Base-by-base conservation (phyloP, 805 yeast species). In the Pichia insulana region DNA sequence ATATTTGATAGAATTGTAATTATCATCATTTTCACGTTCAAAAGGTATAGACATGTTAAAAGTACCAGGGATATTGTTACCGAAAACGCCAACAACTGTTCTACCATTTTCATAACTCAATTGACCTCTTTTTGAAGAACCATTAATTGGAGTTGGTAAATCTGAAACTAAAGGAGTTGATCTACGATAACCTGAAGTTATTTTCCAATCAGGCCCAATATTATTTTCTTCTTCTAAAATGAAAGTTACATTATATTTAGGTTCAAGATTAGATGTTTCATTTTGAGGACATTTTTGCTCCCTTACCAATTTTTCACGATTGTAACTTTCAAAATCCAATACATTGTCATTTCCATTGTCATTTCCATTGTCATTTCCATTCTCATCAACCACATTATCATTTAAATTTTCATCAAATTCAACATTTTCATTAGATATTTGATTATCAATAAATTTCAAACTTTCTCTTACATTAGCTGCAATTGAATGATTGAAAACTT, bases 401-500 rank as follows among this genome's bases (percentile, higher is more conserved):
- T 40, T 47, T 30, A 40, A 41, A 25, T 50, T 46, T 31, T 44
- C 19, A n/a, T 17, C 34, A 5, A 11, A 4, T 4, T 11, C 31
- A 7, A n/a, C 13, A 17, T 32, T 33, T n/a, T 7, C 18, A 20
- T 19, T 48, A 4, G 54, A 49, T 28, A 44, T 44, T 32, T 45
- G 42, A 11, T 34, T 55, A 49, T 81, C 87, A 41, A 82, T 75
- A 50, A 79, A 76, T 43, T 72, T 64, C 39, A 80, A 68, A 16
- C 85, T 73, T 53, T 79, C 83, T 41, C 80, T 65, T 7, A 89
- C 82, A 57, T 76, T 77, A n/a, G 71, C 67, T 16, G 84, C 77
- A 48, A 69, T 67, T 54, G 79, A 66, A 15, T 77, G 69, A 37
- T 59, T 58, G 16, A 67, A 60, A 1, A 80, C 78, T 43, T 71